Conservation (phyloP, 352 stramenopile species). For the Peronospora belbahrii region DNA sequence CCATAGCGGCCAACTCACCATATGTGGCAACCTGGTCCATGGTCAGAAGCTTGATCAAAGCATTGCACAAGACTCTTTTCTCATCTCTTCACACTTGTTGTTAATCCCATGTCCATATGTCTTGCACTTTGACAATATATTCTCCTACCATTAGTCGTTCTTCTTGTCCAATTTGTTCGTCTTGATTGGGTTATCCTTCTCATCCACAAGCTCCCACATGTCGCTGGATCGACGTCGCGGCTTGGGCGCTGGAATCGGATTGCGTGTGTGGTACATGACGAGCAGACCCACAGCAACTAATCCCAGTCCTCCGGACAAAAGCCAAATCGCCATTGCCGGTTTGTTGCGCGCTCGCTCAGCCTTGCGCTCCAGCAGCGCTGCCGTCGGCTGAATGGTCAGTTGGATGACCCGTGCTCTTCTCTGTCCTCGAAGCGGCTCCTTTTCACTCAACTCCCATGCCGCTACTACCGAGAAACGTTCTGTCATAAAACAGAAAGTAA, state of each 20-base stretch:
- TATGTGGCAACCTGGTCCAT: too few relatives aligned
- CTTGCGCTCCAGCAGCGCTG: conserved; percentile 32
- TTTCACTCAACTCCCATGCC: conserved; percentile 46
- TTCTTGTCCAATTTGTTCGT: conserved; percentile 18
- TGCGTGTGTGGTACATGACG: conserved; percentile 42
- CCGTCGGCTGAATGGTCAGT: conserved; percentile 42
- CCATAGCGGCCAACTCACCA: too few relatives aligned
- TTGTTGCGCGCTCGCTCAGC: conserved; percentile 10
- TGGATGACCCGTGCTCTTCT: conserved; percentile 21
- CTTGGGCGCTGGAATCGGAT: conserved; percentile 16
- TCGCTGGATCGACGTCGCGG: conserved; percentile 29
- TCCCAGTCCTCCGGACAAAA: conserved; percentile 39
- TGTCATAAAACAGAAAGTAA: conserved; percentile 7
- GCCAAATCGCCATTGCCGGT: conserved; percentile 23
- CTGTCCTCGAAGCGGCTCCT: conserved; percentile 20
- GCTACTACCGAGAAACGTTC: conserved; percentile 46
- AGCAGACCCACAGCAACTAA: conserved; percentile 42
- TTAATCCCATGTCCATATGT: too few relatives aligned
- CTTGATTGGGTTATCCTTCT: conserved; percentile 29
- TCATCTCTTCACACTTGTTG: too few relatives aligned
- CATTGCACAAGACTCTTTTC: too few relatives aligned
- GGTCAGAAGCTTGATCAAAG: too few relatives aligned
- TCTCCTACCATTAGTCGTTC: conserved; percentile 19
- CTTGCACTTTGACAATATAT: neutral
- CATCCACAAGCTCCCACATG: conserved; percentile 45